These are phyloP conservation scores for Stygiomarasmius scandens DNA, from an alignment of 1,284 basidiomycete species.

Conservation along the genomic window DNA sequence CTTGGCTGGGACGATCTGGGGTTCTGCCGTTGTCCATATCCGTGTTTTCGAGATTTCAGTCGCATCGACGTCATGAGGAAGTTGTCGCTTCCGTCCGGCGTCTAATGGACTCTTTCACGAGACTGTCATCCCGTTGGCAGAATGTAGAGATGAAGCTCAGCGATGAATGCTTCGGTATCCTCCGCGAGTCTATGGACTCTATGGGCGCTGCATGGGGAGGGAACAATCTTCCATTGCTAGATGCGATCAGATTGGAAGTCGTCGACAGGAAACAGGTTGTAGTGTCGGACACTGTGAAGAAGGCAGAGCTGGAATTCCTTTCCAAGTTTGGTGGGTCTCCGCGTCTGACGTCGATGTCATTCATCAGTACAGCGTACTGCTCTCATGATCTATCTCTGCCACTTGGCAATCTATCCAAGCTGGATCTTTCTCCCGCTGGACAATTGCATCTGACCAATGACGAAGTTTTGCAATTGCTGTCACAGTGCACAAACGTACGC, in stretches of 20 bases:
- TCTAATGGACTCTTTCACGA: background rate
- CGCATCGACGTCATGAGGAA: background rate
- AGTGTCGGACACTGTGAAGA: background rate
- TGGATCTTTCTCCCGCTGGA: background rate
- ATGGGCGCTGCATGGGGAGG: background rate
- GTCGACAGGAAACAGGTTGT: background rate
- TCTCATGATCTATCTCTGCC: background rate
- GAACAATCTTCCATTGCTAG: background rate
- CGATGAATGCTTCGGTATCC: background rate
- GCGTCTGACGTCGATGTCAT: background rate
- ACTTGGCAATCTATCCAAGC: background rate
- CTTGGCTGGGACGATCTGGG: constrained; percentile 5
- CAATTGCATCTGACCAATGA: background rate
- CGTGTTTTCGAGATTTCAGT: background rate
- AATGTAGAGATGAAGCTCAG: background rate
- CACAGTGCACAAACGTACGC: background rate
- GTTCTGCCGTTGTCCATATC: constrained; percentile 3
- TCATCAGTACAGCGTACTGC: background rate
- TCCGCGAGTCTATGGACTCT: background rate
- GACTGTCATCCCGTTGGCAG: background rate
- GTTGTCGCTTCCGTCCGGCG: background rate
- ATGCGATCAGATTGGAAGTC: background rate
- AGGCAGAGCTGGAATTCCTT: background rate
- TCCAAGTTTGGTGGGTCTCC: background rate
- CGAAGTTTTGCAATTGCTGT: background rate